Conservation (phyloP, 1,139 yeast species). For the Taphrina communis region DNA sequence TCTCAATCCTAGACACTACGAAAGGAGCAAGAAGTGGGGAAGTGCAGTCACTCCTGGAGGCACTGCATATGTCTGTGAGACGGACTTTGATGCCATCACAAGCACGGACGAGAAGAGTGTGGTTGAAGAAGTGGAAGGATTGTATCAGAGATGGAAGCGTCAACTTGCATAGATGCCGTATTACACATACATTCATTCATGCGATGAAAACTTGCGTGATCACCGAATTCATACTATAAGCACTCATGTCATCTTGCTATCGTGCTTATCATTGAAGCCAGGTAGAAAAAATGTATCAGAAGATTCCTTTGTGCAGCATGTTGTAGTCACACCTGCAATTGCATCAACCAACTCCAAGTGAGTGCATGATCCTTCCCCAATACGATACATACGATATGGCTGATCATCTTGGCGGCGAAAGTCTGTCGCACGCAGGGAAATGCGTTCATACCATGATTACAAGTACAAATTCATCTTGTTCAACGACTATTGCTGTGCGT, state of each 20-base stretch:
- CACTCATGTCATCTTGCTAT: too few species aligned
- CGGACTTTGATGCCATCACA: constrained; percentile 32
- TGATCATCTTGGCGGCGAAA: not conserved
- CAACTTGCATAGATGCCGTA: not conserved
- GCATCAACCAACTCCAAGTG: too few species aligned
- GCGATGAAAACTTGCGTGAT: too few species aligned
- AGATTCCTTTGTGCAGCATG: too few species aligned
- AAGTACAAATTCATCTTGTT: too few species aligned
- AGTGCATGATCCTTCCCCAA: not conserved
- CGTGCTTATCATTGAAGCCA: too few species aligned
- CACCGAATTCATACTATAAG: too few species aligned
- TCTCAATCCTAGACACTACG: constrained; percentile 45
- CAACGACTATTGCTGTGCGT: not conserved
- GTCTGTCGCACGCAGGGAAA: not conserved
- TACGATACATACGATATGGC: constrained; percentile 7
- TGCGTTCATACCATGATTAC: not conserved
- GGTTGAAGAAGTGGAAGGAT: constrained; percentile 55
- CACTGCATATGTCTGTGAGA: constrained; percentile 16
- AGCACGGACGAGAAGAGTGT: constrained; percentile 47
- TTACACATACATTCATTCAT: too few species aligned
- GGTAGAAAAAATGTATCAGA: too few species aligned
- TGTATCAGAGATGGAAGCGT: constrained; percentile 28
- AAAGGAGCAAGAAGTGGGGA: constrained; percentile 38
- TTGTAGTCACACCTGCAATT: too few species aligned
- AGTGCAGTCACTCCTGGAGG: constrained; percentile 51